These are phyloP conservation scores for Ustilago trichophora DNA, from an alignment of 1,284 basidiomycete species.

Conservation along the genomic window DNA sequence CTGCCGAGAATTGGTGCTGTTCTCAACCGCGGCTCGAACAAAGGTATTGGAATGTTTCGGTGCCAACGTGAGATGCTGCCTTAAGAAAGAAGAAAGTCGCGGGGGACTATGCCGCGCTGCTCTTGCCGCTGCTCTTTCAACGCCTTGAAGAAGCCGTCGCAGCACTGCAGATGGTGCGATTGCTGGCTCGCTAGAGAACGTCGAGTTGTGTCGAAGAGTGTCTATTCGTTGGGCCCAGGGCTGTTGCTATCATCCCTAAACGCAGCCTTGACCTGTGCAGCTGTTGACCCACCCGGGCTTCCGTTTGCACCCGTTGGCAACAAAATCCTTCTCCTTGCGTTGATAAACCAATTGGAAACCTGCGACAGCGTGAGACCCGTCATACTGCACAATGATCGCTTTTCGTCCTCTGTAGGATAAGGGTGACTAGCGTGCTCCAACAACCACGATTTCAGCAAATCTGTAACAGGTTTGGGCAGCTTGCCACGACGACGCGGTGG, in stretches of 20 bases:
- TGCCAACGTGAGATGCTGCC: too few relatives aligned
- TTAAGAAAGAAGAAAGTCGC: too few relatives aligned
- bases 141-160: too few relatives aligned
- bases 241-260: constrained; percentile 32
- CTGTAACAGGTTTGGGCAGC: constrained; percentile 86
- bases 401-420: constrained; percentile 89
- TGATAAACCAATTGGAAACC: constrained; percentile 70
- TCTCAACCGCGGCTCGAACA: too few relatives aligned
- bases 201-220: constrained; percentile 11
- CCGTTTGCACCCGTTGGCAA: constrained; percentile 46
- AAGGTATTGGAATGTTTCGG: too few relatives aligned
- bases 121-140: too few relatives aligned
- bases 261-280: constrained; percentile 43
- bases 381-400: constrained; percentile 83
- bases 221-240: constrained; percentile 3
- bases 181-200: too few relatives aligned
- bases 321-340: constrained; percentile 59
- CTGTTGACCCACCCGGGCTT: constrained; percentile 29
- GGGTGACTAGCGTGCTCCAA: constrained; percentile 87
- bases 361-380: constrained; percentile 87
- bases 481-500: constrained; percentile 75
- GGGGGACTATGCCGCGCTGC: too few relatives aligned
- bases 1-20: too few relatives aligned
- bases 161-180: too few relatives aligned
- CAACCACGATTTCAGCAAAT: constrained; percentile 88